Percentiles rank a stretch among this genome's conserved stretches.
Conservation (phyloP, 768 basidiomycete genomes). For the Hypsizygus marmoreus region DNA sequence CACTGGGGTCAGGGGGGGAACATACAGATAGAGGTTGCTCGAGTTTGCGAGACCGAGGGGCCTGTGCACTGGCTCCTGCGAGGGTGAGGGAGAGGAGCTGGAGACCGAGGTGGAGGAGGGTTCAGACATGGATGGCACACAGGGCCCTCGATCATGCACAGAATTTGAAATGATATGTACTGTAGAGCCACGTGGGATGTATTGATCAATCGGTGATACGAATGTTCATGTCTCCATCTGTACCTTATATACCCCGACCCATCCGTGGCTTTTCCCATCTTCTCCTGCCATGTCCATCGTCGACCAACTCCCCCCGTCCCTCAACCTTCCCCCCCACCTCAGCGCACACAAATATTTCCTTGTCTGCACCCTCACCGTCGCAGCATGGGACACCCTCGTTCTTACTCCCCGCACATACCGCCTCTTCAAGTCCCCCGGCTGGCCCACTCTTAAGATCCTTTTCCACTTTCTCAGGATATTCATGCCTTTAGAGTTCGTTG, state of each 20-base stretch:
- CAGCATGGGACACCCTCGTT: constrained; percentile 88
- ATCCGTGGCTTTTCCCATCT: constrained; percentile 10
- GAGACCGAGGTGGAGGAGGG: constrained; percentile 12
- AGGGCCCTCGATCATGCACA: not conserved
- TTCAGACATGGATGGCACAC: constrained; percentile 19
- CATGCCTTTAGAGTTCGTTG: constrained; percentile 79
- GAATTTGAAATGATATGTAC: not conserved
- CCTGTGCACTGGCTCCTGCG: constrained; percentile 16
- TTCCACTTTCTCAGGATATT: constrained; percentile 75
- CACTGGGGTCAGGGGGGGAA: constrained; percentile 5
- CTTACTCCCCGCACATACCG: constrained; percentile 79
- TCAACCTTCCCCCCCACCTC: constrained; percentile 76
- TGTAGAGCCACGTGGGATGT: constrained; percentile 8
- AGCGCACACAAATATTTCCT: constrained; percentile 88
- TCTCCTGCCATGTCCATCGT: constrained; percentile 31
- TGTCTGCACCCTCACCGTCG: constrained; percentile 87
- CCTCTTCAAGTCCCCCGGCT: constrained; percentile 60
- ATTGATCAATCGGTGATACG: constrained; percentile 6
- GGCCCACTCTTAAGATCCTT: constrained; percentile 78
- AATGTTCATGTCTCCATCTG: not conserved
- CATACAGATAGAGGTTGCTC: constrained; percentile 49
- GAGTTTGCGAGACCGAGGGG: constrained; percentile 15
- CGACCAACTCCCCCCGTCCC: constrained; percentile 57
- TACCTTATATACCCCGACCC: constrained; percentile 7
- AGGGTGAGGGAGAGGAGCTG: constrained; percentile 10